phyloP scores from a whole-genome alignment of 139 green algal species.

The Tetraselmis chui region DNA sequence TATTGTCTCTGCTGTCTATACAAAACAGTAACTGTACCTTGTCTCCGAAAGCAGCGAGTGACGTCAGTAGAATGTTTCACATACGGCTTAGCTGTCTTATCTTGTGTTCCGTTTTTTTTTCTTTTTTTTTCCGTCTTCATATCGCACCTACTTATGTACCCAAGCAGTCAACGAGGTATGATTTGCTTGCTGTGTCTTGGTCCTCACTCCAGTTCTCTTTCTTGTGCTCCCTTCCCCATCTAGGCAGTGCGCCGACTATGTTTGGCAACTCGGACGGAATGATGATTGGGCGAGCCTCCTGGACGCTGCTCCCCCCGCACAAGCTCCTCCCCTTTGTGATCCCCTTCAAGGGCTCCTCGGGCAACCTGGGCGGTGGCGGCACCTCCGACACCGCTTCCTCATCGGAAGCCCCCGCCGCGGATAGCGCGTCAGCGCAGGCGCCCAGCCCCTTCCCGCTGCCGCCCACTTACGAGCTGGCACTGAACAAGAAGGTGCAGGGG shows the following conservation, averaged over 20 bases:
- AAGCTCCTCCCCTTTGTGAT: slow-evolving; percentile 79
- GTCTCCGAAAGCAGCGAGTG: no score
- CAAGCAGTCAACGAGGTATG: no score
- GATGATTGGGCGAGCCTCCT: slow-evolving; percentile 1
- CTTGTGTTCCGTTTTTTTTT: no score
- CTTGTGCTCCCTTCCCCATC: no score
- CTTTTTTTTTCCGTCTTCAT: no score
- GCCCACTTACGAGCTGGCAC: slow-evolving; percentile 60
- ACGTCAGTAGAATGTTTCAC: no score
- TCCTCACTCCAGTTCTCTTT: no score
- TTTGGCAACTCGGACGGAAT: background rate
- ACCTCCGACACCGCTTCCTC: background rate
- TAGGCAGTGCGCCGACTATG: background rate
- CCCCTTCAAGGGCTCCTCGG: slow-evolving; percentile 60
- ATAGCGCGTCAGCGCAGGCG: background rate
- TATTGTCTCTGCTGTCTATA: no score
- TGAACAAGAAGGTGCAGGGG: slow-evolving; percentile 64
- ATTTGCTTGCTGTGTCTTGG: no score
- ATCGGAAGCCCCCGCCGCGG: background rate
- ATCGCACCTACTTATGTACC: no score
- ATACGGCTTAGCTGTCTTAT: no score
- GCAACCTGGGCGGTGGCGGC: slow-evolving; percentile 33
- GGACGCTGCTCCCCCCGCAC: slow-evolving; percentile 61
- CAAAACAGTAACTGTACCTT: no score
- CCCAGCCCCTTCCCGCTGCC: slow-evolving; percentile 68